Base-by-base conservation (phyloP, 148 eudicot genomes). In the Rhododendron ovatum region DNA sequence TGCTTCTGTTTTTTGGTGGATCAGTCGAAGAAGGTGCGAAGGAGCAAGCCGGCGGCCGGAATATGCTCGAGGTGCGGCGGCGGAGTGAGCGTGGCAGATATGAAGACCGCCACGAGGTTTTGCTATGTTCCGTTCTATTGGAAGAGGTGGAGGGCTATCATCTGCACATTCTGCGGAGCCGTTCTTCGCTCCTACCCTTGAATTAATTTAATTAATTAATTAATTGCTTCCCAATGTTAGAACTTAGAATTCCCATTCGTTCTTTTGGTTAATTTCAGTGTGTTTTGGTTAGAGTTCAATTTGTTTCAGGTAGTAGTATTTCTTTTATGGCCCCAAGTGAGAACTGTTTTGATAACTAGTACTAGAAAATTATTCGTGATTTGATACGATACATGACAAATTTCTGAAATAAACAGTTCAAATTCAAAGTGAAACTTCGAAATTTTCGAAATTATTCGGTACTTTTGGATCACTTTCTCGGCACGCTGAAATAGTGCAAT, bases 81-180 rank as follows among this genome's bases (percentile, higher is more conserved):
- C 12, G 93, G 95, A 1, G 98, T 96, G 4, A 93, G 93, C 69
- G 96, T 95, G 14, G 98, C 98, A 0, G 96, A 95, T 30, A 94
- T 95, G 94, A 94, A 95, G 89, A 94, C 96, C 7, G 89, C 94
- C 78, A 95, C 95, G 7, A 86, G 98, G 88, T 95, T 95, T 85
- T 95, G 98, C 74, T 84, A 88, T 48, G 94, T 95, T 0, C 98
- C 98, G 7, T 91, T 95, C 57, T 95, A 95, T 67, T 91, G 93
- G 94, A 93, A 85, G 86, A 88, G 91, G 14, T 94, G 98, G 96
- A 89, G 93, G 37, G 98, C 96, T 69, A 89, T 95, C 80, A 91
- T 94, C 17, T 95, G 98, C 83, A 95, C 98, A 17, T 95, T 95
- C 84, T 95, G 98, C 80, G 98, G 98, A 7, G 91, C 96, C n/a